Percentiles rank a stretch among this genome's conserved stretches.
Evolutionary conservation across 768 basidiomycete species (phyloP).

Genomic region (Tulasnella sp.): DNA sequence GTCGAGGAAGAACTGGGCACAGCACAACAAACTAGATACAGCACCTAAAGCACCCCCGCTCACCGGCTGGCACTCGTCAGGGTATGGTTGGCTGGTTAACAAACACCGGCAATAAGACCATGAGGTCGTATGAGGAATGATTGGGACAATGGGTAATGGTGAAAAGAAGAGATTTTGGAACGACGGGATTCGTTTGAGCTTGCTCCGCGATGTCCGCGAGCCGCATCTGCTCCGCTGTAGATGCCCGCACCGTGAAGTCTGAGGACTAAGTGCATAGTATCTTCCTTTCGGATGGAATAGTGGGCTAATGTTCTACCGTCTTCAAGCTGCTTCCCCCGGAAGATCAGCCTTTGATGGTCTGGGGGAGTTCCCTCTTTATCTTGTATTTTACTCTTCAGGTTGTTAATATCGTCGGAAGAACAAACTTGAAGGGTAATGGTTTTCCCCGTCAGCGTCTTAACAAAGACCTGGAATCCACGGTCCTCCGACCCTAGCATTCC

Average conservation of each 20-base stretch:
- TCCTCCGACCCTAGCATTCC: background rate
- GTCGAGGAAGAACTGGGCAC: no score
- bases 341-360: background rate
- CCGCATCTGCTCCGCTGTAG: no score
- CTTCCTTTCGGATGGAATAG: background rate
- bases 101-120: no score
- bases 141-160: no score
- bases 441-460: background rate
- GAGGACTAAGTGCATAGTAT: background rate
- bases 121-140: no score
- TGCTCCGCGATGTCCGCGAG: no score
- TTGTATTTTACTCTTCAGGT: background rate
- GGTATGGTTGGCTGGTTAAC: no score
- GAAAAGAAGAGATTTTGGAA: no score
- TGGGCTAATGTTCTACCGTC: background rate
- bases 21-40: no score
- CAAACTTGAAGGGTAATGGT: background rate
- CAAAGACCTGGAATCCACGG: background rate
- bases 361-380: background rate
- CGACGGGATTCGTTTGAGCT: no score
- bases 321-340: background rate
- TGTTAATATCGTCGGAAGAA: background rate
- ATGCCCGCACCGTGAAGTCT: background rate
- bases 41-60: no score
- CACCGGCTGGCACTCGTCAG: no score